These are phyloP conservation scores for Geranium incanum DNA, from an alignment of 441 rosid genomes.

Conservation along the genomic window DNA sequence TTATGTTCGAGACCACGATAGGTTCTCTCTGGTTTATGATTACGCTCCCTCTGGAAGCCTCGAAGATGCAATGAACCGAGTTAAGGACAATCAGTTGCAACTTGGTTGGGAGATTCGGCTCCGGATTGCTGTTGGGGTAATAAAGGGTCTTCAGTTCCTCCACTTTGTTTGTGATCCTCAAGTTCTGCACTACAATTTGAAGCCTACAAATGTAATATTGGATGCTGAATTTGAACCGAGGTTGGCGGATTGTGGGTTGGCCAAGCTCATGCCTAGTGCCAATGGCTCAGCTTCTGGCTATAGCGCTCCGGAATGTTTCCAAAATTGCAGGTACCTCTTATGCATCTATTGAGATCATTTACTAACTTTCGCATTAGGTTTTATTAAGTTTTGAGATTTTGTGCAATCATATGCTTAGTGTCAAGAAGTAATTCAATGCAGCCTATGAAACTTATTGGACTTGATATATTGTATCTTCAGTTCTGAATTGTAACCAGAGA, in stretches of 20 bases:
- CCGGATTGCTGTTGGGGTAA: constrained; percentile 72
- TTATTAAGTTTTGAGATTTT: not conserved
- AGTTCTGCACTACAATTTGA: constrained; percentile 72
- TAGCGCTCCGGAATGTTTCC: constrained; percentile 70
- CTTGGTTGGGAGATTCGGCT: constrained; percentile 81
- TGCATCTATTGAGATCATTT: not conserved
- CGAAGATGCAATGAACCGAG: constrained; percentile 70
- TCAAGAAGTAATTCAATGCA: not conserved
- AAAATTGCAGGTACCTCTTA: constrained; percentile 56
- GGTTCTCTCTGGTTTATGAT: constrained; percentile 75
- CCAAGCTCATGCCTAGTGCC: constrained; percentile 52
- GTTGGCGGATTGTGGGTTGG: constrained; percentile 71
- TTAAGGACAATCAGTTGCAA: constrained; percentile 53
- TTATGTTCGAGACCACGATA: constrained; percentile 65
- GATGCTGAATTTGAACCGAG: constrained; percentile 85
- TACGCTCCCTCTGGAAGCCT: constrained; percentile 72
- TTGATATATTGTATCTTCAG: not conserved
- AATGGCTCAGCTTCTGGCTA: constrained; percentile 44
- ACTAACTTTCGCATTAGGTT: not conserved
- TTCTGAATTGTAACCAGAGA: not conserved
- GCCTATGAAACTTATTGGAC: constrained; percentile 5
- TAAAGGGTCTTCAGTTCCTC: constrained; percentile 78
- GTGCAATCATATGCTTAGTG: not conserved
- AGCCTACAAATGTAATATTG: constrained; percentile 85
- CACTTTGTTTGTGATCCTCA: constrained; percentile 59